A percentile compares a stretch with the other conserved stretches of the same genome.
Conservation (phyloP, 2,329 filamentous ascomycete species). For the Rhinocladiella mackenziei region DNA sequence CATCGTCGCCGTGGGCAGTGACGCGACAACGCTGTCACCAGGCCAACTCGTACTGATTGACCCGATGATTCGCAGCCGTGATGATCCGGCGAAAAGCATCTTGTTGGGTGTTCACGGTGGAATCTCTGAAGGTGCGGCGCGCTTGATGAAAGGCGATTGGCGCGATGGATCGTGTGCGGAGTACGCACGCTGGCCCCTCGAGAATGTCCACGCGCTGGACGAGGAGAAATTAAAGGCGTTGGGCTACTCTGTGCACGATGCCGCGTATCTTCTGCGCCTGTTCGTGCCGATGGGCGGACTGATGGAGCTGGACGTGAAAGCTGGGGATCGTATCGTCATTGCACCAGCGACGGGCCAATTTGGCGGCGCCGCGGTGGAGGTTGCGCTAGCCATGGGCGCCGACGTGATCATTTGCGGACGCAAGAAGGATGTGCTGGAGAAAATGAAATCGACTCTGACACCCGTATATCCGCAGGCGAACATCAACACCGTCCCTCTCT, state of each 20-base stretch:
- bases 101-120: constrained; percentile 29
- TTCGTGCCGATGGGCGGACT: constrained; percentile 44
- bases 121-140: constrained; percentile 30
- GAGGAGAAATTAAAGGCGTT: constrained; percentile 28
- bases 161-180: constrained; percentile 38
- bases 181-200: constrained; percentile 36
- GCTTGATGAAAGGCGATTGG: constrained; percentile 36
- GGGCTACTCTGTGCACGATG: constrained; percentile 41
- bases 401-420: constrained; percentile 49
- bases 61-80: constrained; percentile 36
- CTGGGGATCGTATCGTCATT: constrained; percentile 47
- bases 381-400: constrained; percentile 48
- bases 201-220: constrained; percentile 36
- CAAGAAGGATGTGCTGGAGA: constrained; percentile 30
- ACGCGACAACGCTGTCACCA: constrained; percentile 35
- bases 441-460: not conserved
- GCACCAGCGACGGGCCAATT: constrained; percentile 48
- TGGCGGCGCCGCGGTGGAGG: constrained; percentile 46
- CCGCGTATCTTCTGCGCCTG: constrained; percentile 36
- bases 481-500: constrained; percentile 41
- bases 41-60: constrained; percentile 42
- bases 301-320: constrained; percentile 37
- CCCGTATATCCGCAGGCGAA: constrained; percentile 10
- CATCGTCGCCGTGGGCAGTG: constrained; percentile 36
- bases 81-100: constrained; percentile 30